Conservation (phyloP, 352 stramenopile species). For the Phytophthora macrochlamydospora region DNA sequence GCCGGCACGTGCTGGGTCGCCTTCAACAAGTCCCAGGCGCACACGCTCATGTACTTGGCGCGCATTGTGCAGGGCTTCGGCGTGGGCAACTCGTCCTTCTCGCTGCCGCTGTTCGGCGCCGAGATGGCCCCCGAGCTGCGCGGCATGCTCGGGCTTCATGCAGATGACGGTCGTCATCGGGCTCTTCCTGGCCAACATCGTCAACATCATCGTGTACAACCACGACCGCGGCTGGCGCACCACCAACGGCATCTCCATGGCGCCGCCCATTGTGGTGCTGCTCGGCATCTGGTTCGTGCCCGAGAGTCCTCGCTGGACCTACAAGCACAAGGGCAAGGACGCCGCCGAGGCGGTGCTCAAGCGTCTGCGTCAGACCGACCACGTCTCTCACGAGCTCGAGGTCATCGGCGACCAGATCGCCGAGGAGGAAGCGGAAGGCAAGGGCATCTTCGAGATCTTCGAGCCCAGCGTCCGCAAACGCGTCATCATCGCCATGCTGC, state of each 20-base stretch:
- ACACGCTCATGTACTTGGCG: constrained; percentile 2
- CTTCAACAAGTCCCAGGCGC: constrained; percentile 27
- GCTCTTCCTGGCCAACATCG: constrained; percentile 19
- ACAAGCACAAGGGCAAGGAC: constrained; percentile 9
- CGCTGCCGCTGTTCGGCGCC: too few species aligned
- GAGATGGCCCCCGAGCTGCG: too few species aligned
- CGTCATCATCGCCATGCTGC: constrained; percentile 7
- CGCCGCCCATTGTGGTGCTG: constrained; percentile 6
- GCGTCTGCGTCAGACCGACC: constrained; percentile 8
- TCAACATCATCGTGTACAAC: constrained; percentile 25
- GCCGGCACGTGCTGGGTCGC: constrained; percentile 36
- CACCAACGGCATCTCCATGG: constrained; percentile 16
- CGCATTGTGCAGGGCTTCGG: too few species aligned
- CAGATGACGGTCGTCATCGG: constrained; percentile 4
- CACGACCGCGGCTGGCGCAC: constrained; percentile 21
- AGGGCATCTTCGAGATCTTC: constrained; percentile 29
- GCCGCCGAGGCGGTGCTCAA: constrained; percentile 9
- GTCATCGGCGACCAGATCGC: constrained; percentile 31
- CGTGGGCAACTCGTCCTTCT: too few species aligned
- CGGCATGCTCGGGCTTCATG: too few species aligned
- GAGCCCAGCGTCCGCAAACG: constrained; percentile 24
- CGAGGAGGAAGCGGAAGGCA: constrained; percentile 23
- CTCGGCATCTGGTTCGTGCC: constrained; percentile 18
- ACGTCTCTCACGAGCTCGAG: constrained; percentile 13
- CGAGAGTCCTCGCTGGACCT: constrained; percentile 14